These are phyloP conservation scores for Dryadomyces sulphureus DNA, from an alignment of 2,329 filamentous ascomycete species.

Conservation along the genomic window DNA sequence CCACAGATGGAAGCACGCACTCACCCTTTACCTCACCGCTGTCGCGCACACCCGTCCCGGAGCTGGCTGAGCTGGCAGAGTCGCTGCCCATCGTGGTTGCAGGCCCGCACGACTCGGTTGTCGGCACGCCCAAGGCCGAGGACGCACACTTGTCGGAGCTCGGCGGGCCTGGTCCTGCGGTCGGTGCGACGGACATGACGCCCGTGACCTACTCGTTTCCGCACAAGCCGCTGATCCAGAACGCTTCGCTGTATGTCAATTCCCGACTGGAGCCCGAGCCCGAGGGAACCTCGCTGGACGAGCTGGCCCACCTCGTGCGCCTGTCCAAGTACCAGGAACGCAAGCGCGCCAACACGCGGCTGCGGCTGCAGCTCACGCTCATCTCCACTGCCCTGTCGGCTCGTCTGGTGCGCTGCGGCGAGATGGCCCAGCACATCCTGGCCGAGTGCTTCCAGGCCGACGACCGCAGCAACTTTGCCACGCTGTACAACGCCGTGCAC, in stretches of 20 bases:
- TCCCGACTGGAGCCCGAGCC: conserved; percentile 42
- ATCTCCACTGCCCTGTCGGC: conserved; percentile 62
- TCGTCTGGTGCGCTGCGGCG: conserved; percentile 59
- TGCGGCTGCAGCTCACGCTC: conserved; percentile 59
- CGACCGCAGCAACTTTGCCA: conserved; percentile 63
- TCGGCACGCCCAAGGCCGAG: too few relatives aligned
- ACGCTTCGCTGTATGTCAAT: conserved; percentile 53
- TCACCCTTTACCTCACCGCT: neutral
- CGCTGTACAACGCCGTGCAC: conserved; percentile 62
- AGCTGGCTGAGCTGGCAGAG: neutral
- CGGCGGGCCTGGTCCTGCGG: conserved; percentile 13
- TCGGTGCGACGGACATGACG: conserved; percentile 25
- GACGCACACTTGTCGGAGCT: too few relatives aligned
- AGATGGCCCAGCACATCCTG: conserved; percentile 59
- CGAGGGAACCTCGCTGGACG: conserved; percentile 56
- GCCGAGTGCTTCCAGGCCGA: conserved; percentile 66
- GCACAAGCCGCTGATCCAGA: conserved; percentile 44
- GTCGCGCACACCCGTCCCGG: neutral
- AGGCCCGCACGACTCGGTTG: too few relatives aligned
- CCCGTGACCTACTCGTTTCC: conserved; percentile 23
- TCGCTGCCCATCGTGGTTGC: too few relatives aligned
- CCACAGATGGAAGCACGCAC: neutral
- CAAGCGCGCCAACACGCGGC: conserved; percentile 57
- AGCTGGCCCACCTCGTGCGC: conserved; percentile 64
- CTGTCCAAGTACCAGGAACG: conserved; percentile 70